These are phyloP conservation scores for Vigna mungo DNA, from an alignment of 306 rosid species.

Conservation along the genomic window DNA sequence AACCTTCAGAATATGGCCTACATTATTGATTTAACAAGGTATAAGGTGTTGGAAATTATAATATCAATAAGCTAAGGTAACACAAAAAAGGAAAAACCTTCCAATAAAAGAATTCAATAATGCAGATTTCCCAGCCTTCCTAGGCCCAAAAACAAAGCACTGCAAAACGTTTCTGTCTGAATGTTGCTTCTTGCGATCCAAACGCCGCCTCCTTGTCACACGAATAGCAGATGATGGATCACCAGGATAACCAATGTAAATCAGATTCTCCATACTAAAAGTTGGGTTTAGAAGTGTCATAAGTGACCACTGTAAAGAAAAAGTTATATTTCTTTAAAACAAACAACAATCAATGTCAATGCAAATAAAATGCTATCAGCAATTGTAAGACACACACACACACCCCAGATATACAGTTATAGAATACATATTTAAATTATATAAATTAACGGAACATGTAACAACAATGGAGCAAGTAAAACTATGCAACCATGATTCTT, in stretches of 20 bases:
- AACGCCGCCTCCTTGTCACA: slow-evolving; percentile 80
- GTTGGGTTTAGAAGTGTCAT: slow-evolving; percentile 91
- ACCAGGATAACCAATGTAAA: slow-evolving; percentile 82
- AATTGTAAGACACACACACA: neutral
- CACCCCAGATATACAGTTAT: neutral
- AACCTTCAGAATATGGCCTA: slow-evolving; percentile 69
- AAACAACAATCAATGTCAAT: slow-evolving; percentile 5
- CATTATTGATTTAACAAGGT: slow-evolving; percentile 46
- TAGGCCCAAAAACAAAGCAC: slow-evolving; percentile 96
- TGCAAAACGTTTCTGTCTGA: slow-evolving; percentile 87
- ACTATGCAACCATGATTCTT: slow-evolving; percentile 4
- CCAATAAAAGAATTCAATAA: slow-evolving; percentile 81
- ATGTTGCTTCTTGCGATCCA: slow-evolving; percentile 88
- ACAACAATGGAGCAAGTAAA: neutral
- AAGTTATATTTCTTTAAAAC: slow-evolving; percentile 31
- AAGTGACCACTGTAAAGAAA: slow-evolving; percentile 83
- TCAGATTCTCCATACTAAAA: slow-evolving; percentile 83
- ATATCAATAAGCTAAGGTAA: slow-evolving; percentile 22
- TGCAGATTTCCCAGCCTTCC: slow-evolving; percentile 91
- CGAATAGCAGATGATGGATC: slow-evolving; percentile 82
- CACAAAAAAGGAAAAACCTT: slow-evolving; percentile 59
- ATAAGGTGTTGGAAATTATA: neutral
- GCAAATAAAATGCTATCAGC: slow-evolving; percentile 11
- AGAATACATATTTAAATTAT: neutral
- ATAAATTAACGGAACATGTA: slow-evolving; percentile 10